A percentile compares a stretch with the other conserved stretches of the same genome.
Evolutionary conservation across 208 protist species (phyloP).

Genomic region (Trichomonas vaginalis): DNA sequence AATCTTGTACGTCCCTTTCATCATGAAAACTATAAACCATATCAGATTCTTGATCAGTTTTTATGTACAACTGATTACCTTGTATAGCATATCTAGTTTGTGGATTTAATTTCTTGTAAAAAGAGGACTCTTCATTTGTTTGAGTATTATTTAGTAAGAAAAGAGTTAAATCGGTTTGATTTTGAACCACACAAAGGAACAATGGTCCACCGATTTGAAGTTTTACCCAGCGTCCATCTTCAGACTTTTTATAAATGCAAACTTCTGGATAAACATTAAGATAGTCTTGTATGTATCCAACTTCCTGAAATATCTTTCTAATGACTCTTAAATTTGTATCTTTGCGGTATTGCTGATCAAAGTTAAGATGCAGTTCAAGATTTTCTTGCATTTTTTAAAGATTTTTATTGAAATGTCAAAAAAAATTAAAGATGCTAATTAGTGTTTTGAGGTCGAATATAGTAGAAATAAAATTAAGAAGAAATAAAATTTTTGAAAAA

Average conservation of each 20-base stretch:
- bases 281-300: background rate
- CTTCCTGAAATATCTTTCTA: background rate
- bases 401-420: too few relatives aligned
- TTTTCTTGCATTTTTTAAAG: too few relatives aligned
- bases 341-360: background rate
- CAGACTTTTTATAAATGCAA: background rate
- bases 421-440: too few relatives aligned
- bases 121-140: background rate
- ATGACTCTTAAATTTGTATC: background rate
- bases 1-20: background rate
- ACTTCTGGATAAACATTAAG: background rate
- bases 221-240: background rate
- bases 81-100: background rate
- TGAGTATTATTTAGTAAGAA: background rate
- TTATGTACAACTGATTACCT: background rate
- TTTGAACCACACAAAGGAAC: background rate
- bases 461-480: too few relatives aligned
- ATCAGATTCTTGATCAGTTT: background rate
- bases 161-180: background rate
- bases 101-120: background rate
- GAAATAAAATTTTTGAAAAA: too few relatives aligned
- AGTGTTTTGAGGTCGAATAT: too few relatives aligned
- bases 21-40: background rate
- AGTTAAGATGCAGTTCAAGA: background rate
- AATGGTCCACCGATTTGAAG: background rate